A percentile compares a stretch with the other conserved stretches of the same genome.
These are phyloP conservation scores for Lippia alba DNA, from an alignment of 305 asterid species.

Conservation along the genomic window DNA sequence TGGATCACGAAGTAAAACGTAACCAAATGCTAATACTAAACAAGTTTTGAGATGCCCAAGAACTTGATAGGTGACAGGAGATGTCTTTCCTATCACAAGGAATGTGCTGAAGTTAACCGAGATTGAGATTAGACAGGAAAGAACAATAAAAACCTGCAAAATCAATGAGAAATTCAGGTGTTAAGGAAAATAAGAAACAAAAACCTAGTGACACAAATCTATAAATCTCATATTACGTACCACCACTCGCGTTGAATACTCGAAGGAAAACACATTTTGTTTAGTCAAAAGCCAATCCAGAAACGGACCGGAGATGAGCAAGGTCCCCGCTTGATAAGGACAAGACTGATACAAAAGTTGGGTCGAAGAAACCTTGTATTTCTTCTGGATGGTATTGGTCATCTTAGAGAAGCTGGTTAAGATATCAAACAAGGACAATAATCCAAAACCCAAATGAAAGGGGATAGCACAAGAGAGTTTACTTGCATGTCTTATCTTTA, in stretches of 20 bases:
- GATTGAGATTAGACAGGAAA: constrained; percentile 79
- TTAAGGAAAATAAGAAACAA: constrained; percentile 22
- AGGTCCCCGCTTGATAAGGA: constrained; percentile 51
- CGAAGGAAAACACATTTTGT: constrained; percentile 71
- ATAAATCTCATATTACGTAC: constrained; percentile 43
- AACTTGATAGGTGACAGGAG: constrained; percentile 88
- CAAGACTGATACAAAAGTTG: constrained; percentile 65
- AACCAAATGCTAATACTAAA: constrained; percentile 75
- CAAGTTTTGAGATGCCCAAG: constrained; percentile 90
- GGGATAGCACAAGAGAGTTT: constrained; percentile 10
- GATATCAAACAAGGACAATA: constrained; percentile 42
- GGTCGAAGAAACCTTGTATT: constrained; percentile 58
- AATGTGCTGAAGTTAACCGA: constrained; percentile 89
- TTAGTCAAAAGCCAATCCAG: constrained; percentile 70
- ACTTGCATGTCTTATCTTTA: not conserved
- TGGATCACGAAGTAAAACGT: constrained; percentile 63
- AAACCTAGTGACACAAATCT: constrained; percentile 17
- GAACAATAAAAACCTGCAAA: constrained; percentile 71
- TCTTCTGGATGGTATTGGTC: constrained; percentile 70
- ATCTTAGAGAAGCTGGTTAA: constrained; percentile 70
- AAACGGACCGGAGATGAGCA: constrained; percentile 59
- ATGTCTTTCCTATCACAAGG: constrained; percentile 81
- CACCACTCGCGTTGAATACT: constrained; percentile 67
- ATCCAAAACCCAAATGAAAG: constrained; percentile 23
- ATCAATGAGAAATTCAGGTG: constrained; percentile 33